Conservation (phyloP, 441 rosid genomes). For the Breynia disticha region DNA sequence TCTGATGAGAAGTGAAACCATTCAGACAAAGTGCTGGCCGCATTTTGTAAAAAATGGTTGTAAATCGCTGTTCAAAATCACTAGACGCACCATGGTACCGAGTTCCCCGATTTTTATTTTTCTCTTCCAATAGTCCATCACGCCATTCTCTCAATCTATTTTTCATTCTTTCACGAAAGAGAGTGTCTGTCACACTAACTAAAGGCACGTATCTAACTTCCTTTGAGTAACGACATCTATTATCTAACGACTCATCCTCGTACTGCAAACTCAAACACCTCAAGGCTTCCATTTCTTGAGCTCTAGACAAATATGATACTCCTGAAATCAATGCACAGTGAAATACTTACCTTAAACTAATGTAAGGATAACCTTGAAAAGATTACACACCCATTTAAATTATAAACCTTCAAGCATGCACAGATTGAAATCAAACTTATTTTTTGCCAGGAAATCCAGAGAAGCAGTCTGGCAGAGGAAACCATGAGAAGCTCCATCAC, state of each 20-base stretch:
- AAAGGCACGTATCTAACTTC: constrained; percentile 30
- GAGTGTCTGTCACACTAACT: constrained; percentile 44
- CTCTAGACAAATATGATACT: constrained; percentile 85
- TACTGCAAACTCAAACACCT: constrained; percentile 26
- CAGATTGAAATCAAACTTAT: constrained; percentile 84
- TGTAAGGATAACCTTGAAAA: constrained; percentile 6
- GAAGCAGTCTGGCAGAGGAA: constrained; percentile 86
- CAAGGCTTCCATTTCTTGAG: constrained; percentile 51
- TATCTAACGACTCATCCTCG: constrained; percentile 20
- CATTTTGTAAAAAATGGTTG: constrained; percentile 52
- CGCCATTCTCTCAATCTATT: constrained; percentile 51
- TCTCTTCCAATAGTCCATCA: constrained; percentile 30
- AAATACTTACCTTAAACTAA: constrained; percentile 23
- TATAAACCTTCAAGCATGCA: no score
- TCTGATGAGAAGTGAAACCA: constrained; percentile 76
- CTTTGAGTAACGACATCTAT: constrained; percentile 11
- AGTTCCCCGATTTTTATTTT: constrained; percentile 17
- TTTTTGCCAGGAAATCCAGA: constrained; percentile 69
- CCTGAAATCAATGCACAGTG: constrained; percentile 52
- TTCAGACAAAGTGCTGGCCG: constrained; percentile 61
- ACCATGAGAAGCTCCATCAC: constrained; percentile 42
- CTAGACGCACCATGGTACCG: no score
- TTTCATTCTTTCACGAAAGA: constrained; percentile 75
- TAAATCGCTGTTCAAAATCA: constrained; percentile 31
- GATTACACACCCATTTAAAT: no score